phyloP scores from a whole-genome alignment of 331 rosid species.

The Acacia concinna region DNA sequence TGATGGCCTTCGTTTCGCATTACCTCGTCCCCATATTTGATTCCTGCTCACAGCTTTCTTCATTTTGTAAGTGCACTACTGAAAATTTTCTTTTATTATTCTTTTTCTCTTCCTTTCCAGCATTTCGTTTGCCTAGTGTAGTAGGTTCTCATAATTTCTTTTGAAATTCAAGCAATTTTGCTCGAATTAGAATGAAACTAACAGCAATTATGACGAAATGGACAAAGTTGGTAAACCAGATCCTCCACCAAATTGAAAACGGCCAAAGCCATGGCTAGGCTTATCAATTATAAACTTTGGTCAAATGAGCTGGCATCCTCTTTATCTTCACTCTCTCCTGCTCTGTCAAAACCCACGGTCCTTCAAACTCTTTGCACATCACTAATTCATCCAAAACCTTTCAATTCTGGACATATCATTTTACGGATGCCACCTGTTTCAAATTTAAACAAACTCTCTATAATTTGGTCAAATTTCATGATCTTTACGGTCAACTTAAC shows the following conservation, averaged over 20 bases:
- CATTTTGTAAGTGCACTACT: slow-evolving; percentile 34
- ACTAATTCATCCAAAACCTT: slow-evolving; percentile 51
- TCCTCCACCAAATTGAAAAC: slow-evolving; percentile 43
- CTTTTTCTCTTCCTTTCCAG: neutral
- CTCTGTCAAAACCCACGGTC: slow-evolving; percentile 61
- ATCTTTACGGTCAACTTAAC: too few species aligned
- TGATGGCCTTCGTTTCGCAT: slow-evolving; percentile 34
- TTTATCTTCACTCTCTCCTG: slow-evolving; percentile 44
- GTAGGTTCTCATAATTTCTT: slow-evolving; percentile 2
- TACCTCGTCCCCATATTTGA: neutral
- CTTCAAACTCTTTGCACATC: slow-evolving; percentile 58
- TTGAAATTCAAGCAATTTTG: slow-evolving; percentile 44
- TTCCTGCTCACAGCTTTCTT: slow-evolving; percentile 3
- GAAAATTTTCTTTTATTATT: neutral
- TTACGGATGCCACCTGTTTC: too few species aligned
- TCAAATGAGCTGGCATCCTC: slow-evolving; percentile 45
- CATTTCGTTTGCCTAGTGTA: neutral
- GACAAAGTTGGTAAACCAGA: slow-evolving; percentile 32
- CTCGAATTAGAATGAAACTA: slow-evolving; percentile 26
- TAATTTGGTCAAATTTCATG: too few species aligned
- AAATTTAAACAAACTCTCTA: too few species aligned
- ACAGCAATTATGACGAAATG: slow-evolving; percentile 13
- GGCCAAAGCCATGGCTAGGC: slow-evolving; percentile 51
- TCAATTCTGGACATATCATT: too few species aligned
- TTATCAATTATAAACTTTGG: slow-evolving; percentile 59